phyloP scores from a whole-genome alignment of 345 rosid species.

The Populus deltoides region DNA sequence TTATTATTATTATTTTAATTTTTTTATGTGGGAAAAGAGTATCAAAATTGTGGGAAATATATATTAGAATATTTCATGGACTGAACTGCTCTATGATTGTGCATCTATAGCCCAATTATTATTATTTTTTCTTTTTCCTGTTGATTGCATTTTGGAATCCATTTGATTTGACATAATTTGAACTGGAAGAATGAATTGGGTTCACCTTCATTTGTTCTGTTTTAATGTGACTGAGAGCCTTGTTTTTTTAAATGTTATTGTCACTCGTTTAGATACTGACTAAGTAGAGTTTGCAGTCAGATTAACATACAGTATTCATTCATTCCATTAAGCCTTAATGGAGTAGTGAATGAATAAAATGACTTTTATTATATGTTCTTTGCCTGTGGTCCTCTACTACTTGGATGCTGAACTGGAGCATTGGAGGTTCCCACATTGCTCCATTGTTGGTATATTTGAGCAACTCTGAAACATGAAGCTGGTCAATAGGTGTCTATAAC shows the following conservation, averaged over 20 bases:
- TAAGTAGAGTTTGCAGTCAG: not conserved
- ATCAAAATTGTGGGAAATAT: too few species aligned
- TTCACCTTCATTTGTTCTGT: not conserved
- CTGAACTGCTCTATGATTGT: too few species aligned
- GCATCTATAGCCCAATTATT: too few species aligned
- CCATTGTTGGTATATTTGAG: too few species aligned
- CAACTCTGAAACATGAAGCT: too few species aligned
- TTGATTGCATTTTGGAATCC: not conserved
- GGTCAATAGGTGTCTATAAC: too few species aligned
- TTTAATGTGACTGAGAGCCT: not conserved
- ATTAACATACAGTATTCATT: not conserved
- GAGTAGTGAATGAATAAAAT: not conserved
- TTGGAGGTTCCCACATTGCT: not conserved
- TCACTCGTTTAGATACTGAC: not conserved
- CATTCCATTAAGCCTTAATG: not conserved
- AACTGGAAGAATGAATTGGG: not conserved
- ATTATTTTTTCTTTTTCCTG: too few species aligned
- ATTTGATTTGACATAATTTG: not conserved
- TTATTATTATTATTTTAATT: too few species aligned
- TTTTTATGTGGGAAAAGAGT: not conserved
- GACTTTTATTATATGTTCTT: not conserved
- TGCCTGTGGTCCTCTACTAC: not conserved
- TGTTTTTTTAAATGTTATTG: not conserved
- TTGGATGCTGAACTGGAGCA: slow-evolving; percentile 3
- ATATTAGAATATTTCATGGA: too few species aligned